These are phyloP conservation scores for Adansonia grandidieri DNA, from an alignment of 441 rosid genomes.

Conservation along the genomic window DNA sequence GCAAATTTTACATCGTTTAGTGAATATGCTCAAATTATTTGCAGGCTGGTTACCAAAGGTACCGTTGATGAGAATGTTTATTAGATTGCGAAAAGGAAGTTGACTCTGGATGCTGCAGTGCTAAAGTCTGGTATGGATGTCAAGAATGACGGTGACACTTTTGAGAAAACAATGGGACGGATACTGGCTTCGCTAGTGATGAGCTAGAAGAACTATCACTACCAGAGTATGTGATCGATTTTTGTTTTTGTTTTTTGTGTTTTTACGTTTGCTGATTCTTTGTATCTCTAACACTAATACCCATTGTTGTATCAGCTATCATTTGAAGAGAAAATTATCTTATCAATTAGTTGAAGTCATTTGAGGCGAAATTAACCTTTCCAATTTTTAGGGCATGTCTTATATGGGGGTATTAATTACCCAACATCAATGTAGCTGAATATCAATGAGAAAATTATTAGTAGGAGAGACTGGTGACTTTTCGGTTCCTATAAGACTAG, in stretches of 20 bases:
- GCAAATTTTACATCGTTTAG: slow-evolving; percentile 16
- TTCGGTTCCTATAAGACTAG: background rate
- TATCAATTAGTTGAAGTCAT: background rate
- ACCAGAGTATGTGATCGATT: background rate
- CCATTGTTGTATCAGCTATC: slow-evolving; percentile 29
- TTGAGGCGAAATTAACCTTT: background rate
- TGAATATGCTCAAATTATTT: slow-evolving; percentile 14
- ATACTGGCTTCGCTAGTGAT: slow-evolving; percentile 82
- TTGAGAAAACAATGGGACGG: slow-evolving; percentile 92
- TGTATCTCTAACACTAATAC: background rate
- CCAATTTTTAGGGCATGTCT: background rate
- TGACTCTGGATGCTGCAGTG: slow-evolving; percentile 85
- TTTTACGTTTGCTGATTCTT: background rate
- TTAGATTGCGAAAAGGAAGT: slow-evolving; percentile 88
- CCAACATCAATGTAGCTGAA: background rate
- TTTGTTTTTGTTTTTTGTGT: background rate
- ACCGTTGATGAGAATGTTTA: slow-evolving; percentile 93
- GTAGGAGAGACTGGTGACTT: background rate
- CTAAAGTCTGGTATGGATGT: slow-evolving; percentile 77
- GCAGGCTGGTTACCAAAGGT: slow-evolving; percentile 84
- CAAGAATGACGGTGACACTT: slow-evolving; percentile 53
- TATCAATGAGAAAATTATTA: background rate
- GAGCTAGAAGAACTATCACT: slow-evolving; percentile 46
- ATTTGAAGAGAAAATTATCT: background rate
- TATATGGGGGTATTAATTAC: background rate